These are phyloP conservation scores for Lipomyces chichibuensis DNA, from an alignment of 805 yeast genomes.

Conservation along the genomic window DNA sequence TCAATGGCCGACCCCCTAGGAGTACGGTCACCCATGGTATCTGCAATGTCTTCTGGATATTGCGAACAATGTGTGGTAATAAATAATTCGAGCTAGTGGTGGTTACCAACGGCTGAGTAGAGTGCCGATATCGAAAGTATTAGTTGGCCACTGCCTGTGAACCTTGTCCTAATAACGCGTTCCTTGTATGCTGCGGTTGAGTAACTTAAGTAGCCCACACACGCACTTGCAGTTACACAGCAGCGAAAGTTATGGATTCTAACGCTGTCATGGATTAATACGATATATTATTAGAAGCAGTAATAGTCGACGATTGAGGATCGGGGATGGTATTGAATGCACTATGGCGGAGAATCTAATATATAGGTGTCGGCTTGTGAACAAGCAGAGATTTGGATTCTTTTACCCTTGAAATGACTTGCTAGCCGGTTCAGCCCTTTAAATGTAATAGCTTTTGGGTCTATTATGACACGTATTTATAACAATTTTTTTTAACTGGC, in stretches of 20 bases:
- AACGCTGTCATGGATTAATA: not conserved
- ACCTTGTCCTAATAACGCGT: not conserved
- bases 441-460: too few species aligned
- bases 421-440: too few species aligned
- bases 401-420: too few species aligned
- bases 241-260: too few species aligned
- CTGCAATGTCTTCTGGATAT: not conserved
- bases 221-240: not conserved
- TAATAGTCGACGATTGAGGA: not conserved
- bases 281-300: not conserved
- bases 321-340: not conserved
- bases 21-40: not conserved
- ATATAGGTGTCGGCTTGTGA: too few species aligned
- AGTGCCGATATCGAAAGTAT: not conserved
- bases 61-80: not conserved
- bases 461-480: too few species aligned
- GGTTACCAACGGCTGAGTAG: not conserved
- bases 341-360: not conserved
- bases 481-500: not conserved
- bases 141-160: not conserved
- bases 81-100: not conserved
- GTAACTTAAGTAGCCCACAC: too few species aligned
- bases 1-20: slow-evolving; percentile 2
- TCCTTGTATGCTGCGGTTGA: not conserved
- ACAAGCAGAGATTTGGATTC: too few species aligned